Evolutionary conservation across 2,329 filamentous ascomycete genomes (phyloP).

Genomic region (Colletotrichum coccodes): DNA sequence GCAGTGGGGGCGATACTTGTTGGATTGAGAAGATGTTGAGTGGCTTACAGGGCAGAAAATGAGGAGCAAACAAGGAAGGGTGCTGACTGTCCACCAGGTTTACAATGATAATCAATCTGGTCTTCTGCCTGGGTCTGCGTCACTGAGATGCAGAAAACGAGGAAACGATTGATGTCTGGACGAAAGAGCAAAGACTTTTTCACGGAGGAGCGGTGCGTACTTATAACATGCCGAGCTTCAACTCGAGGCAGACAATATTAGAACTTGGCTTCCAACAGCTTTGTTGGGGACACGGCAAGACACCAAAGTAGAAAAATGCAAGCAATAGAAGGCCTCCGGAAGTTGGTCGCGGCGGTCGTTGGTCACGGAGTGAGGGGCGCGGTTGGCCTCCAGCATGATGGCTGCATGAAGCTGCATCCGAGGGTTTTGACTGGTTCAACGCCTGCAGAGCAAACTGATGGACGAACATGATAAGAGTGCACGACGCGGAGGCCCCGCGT

Average conservation of each 20-base stretch:
- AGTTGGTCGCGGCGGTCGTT: background rate
- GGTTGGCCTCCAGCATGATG: conserved; percentile 23
- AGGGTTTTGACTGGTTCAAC: background rate
- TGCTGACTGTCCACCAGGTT: background rate
- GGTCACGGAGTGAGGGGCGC: conserved; percentile 1
- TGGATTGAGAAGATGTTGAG: too few species aligned
- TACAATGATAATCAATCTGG: background rate
- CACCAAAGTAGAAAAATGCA: conserved; percentile 11
- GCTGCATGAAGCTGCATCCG: background rate
- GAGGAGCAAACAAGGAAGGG: background rate
- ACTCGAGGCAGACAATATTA: conserved; percentile 9
- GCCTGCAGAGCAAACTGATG: background rate
- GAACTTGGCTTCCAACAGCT: background rate
- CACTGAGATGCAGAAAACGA: background rate
- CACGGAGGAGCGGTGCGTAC: background rate
- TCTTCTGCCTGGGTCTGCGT: background rate
- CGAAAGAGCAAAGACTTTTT: background rate
- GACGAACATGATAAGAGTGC: too few species aligned
- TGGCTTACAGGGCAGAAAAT: background rate
- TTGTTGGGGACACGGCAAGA: background rate
- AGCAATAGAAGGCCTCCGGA: background rate
- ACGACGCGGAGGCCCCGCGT: background rate
- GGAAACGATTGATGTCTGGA: background rate
- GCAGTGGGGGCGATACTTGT: too few species aligned
- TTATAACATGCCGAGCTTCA: conserved; percentile 6